Conservation (phyloP, 495 filamentous ascomycete species). For the Thermochaetoides thermophila region DNA sequence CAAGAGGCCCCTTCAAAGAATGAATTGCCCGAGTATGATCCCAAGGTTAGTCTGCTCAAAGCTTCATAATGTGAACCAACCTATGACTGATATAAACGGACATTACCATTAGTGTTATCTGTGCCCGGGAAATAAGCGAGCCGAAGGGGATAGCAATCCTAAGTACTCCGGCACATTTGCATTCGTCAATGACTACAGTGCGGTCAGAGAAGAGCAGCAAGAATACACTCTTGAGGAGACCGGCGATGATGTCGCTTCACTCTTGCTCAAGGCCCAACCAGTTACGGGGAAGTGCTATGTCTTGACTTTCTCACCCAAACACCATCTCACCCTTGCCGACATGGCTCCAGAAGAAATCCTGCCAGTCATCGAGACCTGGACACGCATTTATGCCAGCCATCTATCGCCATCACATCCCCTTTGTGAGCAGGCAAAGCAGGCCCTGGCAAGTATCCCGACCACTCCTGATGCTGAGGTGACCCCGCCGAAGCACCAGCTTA, state of each 20-base stretch:
- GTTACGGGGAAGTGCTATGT: slow-evolving; percentile 97
- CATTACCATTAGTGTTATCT: slow-evolving; percentile 55
- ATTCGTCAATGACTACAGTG: slow-evolving; percentile 96
- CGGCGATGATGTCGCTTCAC: slow-evolving; percentile 45
- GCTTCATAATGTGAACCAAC: no score
- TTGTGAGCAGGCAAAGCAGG: slow-evolving; percentile 22
- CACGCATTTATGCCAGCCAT: slow-evolving; percentile 70
- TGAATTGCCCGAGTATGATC: slow-evolving; percentile 67
- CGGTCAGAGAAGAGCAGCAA: slow-evolving; percentile 84
- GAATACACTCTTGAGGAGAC: slow-evolving; percentile 24
- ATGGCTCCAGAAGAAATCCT: slow-evolving; percentile 53
- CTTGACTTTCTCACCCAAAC: slow-evolving; percentile 76
- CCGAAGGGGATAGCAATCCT: slow-evolving; percentile 78
- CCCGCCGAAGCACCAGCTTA: slow-evolving; percentile 61
- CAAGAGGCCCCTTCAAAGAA: slow-evolving; percentile 72
- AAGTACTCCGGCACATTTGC: slow-evolving; percentile 76
- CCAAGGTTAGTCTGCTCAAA: slow-evolving; percentile 42
- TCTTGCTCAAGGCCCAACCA: slow-evolving; percentile 68
- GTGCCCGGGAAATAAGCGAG: slow-evolving; percentile 90
- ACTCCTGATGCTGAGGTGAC: slow-evolving; percentile 24
- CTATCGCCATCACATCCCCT: slow-evolving; percentile 59
- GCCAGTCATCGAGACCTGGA: slow-evolving; percentile 73
- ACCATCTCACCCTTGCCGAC: slow-evolving; percentile 87
- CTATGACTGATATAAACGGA: no score
- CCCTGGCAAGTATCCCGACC: slow-evolving; percentile 24